phyloP scores from a whole-genome alignment of 2,329 filamentous ascomycete species.

The Xylaria sp. region DNA sequence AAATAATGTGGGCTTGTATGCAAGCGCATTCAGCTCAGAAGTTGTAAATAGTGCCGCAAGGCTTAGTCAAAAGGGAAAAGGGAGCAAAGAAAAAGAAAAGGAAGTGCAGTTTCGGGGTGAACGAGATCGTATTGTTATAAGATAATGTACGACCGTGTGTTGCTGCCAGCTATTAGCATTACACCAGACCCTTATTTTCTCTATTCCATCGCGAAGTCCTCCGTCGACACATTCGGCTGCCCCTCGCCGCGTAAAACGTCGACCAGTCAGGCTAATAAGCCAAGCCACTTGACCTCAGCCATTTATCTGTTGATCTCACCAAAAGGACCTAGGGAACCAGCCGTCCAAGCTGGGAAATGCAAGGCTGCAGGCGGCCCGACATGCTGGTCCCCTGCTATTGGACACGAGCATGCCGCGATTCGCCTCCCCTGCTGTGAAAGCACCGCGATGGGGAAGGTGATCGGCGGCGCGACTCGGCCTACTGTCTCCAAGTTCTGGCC shows the following conservation, averaged over 20 bases:
- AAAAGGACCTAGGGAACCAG: conserved; percentile 13
- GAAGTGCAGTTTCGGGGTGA: conserved; percentile 3
- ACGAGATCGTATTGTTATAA: conserved; percentile 7
- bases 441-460: conserved; percentile 15
- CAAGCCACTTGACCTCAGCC: conserved; percentile 9
- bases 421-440: conserved; percentile 22
- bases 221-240: conserved; percentile 2
- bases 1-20: conserved; percentile 12
- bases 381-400: conserved; percentile 19
- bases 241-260: conserved; percentile 1
- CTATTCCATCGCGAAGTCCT: conserved; percentile 1
- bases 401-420: conserved; percentile 22
- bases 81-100: neutral
- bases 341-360: conserved; percentile 19
- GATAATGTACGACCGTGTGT: neutral
- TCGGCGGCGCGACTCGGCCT: conserved; percentile 17
- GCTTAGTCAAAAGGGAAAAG: neutral
- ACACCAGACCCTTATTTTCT: neutral
- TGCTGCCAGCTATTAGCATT: neutral
- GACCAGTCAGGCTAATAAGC: conserved; percentile 14
- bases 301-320: conserved; percentile 16
- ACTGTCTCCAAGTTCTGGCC: conserved; percentile 17
- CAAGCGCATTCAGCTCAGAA: conserved; percentile 17
- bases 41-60: conserved; percentile 19
- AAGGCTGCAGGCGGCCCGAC: conserved; percentile 26